Percentiles rank a stretch among this genome's conserved stretches.
Evolutionary conservation across 768 basidiomycete genomes (phyloP).

Genomic region (Auricularia cornea): DNA sequence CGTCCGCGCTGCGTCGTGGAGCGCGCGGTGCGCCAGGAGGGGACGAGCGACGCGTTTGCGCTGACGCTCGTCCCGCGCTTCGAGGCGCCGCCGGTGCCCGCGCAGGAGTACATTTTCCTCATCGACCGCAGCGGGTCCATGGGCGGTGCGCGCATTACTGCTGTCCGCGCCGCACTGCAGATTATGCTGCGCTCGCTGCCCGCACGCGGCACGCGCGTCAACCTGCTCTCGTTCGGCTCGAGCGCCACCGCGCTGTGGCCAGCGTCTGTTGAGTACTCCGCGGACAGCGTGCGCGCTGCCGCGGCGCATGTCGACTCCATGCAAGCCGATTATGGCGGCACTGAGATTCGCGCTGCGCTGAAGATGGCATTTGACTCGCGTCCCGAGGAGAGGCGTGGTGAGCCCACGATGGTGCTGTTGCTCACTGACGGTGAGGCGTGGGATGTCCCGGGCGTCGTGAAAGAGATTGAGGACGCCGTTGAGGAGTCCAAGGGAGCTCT

Average conservation of each 20-base stretch:
- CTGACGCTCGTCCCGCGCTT: slow-evolving; percentile 47
- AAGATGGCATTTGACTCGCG: slow-evolving; percentile 29
- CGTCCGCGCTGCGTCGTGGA: slow-evolving; percentile 51
- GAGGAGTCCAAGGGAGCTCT: slow-evolving; percentile 10
- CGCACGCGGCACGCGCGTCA: slow-evolving; percentile 35
- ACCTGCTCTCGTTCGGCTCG: slow-evolving; percentile 47
- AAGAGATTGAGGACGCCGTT: background rate
- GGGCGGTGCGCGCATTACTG: no score
- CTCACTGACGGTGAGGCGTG: slow-evolving; percentile 49
- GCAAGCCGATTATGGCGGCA: slow-evolving; percentile 40
- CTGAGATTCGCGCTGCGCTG: slow-evolving; percentile 40
- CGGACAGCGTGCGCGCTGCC: slow-evolving; percentile 9
- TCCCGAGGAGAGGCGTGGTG: slow-evolving; percentile 1
- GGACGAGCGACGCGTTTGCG: slow-evolving; percentile 26
- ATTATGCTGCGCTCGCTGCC: slow-evolving; percentile 37
- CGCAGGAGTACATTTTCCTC: no score
- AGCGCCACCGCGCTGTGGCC: slow-evolving; percentile 26
- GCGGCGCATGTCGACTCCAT: slow-evolving; percentile 30
- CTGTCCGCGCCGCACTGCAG: slow-evolving; percentile 23
- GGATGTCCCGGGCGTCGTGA: slow-evolving; percentile 6
- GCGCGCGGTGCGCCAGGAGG: background rate
- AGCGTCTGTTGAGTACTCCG: slow-evolving; percentile 14
- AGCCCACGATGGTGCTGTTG: slow-evolving; percentile 39
- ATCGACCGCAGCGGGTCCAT: no score
- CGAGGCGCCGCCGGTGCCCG: slow-evolving; percentile 30